Evolutionary conservation across 768 basidiomycete genomes (phyloP), one percentile per base, ranked within the genome.

Genomic region (Boletus subparvulus): DNA sequence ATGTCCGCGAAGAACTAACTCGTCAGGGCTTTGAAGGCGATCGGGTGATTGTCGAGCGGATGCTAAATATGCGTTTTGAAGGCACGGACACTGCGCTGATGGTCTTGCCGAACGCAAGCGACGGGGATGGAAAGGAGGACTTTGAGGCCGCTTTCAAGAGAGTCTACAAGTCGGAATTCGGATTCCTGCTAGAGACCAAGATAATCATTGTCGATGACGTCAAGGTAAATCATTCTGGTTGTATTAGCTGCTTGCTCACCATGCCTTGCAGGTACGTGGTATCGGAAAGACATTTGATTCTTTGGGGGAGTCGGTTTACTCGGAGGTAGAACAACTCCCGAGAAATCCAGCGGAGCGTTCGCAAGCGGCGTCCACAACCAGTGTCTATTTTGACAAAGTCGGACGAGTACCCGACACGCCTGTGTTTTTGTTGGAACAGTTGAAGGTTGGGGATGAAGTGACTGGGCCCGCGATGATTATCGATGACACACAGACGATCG

Each of bases 401-500:
- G 91, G 93, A 4, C 79, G 94, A 21, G 81, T 92, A 37, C 73
- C 83, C 39, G 80, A 90, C 58, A 91, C 90, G 0, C 94, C 94
- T 0, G 88, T 98, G 26, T 96, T 80, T 70, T 66, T 86, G 63
- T 74, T 98, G 58, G 83, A 83, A 42, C 74, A 76, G 14, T 72
- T 98, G 55, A 76, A 74, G 0, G 75, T 85, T 13, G 94, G 94
- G 4, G 88, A 93, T 54, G 75, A 78, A 40, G 76, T 96, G 28
- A 73, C 81, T 43, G 96, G 95, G 9, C 94, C 96, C 10, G 92
- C 94, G 36, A 88, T 98, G 83, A 88, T 98, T 58, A 91, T 97
- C 64, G 95, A 98, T 71, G 79, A 92, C 62, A 98, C 95, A 21
- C 96, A 97, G 76, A 97, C 95, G 24, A 92, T 98, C 58, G 88